Conservation (phyloP, 2,329 filamentous ascomycete genomes). For the Metarhizium sp. region DNA sequence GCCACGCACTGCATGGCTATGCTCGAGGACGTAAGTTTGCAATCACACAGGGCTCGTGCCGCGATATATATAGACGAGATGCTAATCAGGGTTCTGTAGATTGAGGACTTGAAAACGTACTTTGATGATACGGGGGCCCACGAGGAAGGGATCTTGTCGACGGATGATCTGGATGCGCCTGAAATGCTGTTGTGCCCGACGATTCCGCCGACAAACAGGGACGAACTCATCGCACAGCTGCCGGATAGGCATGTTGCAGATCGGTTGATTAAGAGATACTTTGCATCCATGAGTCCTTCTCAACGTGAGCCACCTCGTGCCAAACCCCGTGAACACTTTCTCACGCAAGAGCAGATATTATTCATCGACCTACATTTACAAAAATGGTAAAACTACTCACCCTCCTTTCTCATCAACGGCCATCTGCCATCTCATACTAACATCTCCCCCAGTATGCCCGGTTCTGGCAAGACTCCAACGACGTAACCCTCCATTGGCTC, state of each 20-base stretch:
- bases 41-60: background rate
- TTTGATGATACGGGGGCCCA: constrained; percentile 38
- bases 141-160: constrained; percentile 22
- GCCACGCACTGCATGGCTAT: constrained; percentile 40
- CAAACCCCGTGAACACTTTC: background rate
- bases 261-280: constrained; percentile 42
- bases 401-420: background rate
- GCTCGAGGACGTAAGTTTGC: constrained; percentile 43
- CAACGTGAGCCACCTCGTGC: constrained; percentile 28
- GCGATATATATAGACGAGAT: no score
- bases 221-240: constrained; percentile 37
- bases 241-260: constrained; percentile 38
- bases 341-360: constrained; percentile 28
- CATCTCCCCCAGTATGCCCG: constrained; percentile 29
- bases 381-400: constrained; percentile 24
- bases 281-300: constrained; percentile 42
- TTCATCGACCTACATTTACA: constrained; percentile 44
- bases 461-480: constrained; percentile 37
- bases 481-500: constrained; percentile 35
- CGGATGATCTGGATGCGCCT: constrained; percentile 25
- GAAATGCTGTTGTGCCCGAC: constrained; percentile 32
- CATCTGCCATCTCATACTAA: background rate
- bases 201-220: constrained; percentile 28
- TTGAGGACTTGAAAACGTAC: constrained; percentile 49
- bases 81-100: constrained; percentile 24